These are phyloP conservation scores for Magnaporthiopsis poae DNA, from an alignment of 2,329 filamentous ascomycete species.

Conservation along the genomic window DNA sequence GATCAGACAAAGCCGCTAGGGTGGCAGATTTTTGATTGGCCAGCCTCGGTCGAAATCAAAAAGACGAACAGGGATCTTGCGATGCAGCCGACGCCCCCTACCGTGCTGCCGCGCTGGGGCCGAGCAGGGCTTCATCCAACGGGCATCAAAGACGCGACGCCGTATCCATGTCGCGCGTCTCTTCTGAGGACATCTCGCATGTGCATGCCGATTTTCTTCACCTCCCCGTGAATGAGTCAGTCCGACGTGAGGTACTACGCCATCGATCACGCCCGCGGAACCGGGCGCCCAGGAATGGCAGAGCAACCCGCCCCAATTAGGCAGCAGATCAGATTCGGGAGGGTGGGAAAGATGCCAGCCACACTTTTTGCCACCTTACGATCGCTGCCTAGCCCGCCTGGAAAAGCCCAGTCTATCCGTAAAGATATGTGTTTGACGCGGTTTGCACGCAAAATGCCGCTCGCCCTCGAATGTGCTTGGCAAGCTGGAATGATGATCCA, in stretches of 20 bases:
- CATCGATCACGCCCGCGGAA: not conserved
- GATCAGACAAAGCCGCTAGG: not conserved
- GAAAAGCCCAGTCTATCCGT: too few species aligned
- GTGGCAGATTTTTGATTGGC: slow-evolving; percentile 13
- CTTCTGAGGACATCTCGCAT: too few species aligned
- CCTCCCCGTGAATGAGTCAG: not conserved
- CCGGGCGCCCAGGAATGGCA: not conserved
- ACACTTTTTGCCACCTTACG: not conserved
- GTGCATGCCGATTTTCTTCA: too few species aligned
- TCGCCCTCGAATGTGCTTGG: too few species aligned
- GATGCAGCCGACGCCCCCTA: too few species aligned
- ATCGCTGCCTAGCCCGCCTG: not conserved
- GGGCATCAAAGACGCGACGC: not conserved
- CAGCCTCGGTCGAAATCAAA: not conserved
- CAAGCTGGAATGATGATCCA: too few species aligned
- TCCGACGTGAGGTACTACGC: not conserved
- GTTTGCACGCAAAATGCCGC: too few species aligned
- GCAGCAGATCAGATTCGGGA: not conserved
- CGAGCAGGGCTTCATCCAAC: not conserved
- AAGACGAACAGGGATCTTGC: not conserved
- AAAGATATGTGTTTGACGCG: too few species aligned
- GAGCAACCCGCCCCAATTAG: not conserved
- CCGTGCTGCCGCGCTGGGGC: not conserved
- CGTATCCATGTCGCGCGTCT: not conserved
- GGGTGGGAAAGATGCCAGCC: not conserved